Evolutionary conservation across 2,329 filamentous ascomycete genomes (phyloP).

Genomic region (Rutstroemia sp.): DNA sequence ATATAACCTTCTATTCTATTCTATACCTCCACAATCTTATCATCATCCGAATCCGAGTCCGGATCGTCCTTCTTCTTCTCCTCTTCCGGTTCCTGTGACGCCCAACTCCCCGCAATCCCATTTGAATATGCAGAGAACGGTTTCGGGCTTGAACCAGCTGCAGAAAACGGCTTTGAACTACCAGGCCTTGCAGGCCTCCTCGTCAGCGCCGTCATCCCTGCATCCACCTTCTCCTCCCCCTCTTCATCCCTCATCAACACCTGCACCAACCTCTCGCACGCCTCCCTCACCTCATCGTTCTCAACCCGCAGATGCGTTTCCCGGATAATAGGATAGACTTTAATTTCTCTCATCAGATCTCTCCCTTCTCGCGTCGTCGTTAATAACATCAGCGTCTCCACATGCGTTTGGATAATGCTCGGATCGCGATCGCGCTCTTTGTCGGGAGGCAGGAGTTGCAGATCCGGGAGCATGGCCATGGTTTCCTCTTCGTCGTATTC

Average conservation of each 20-base stretch:
- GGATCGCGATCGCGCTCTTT: slow-evolving; percentile 76
- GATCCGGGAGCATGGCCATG: slow-evolving; percentile 77
- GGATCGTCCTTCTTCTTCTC: slow-evolving; percentile 13
- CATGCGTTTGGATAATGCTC: slow-evolving; percentile 73
- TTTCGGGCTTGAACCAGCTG: background rate
- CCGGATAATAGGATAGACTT: slow-evolving; percentile 82
- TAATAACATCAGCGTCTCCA: slow-evolving; percentile 81
- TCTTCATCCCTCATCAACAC: slow-evolving; percentile 35
- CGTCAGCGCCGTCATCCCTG: slow-evolving; percentile 23
- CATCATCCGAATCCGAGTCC: slow-evolving; percentile 24
- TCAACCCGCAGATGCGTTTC: slow-evolving; percentile 76
- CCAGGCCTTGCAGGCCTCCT: slow-evolving; percentile 4
- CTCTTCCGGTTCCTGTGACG: slow-evolving; percentile 11
- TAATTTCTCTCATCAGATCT: slow-evolving; percentile 65
- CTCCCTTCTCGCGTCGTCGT: slow-evolving; percentile 71
- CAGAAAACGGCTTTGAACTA: no score
- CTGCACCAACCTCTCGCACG: slow-evolving; percentile 84
- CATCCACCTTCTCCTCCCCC: slow-evolving; percentile 24
- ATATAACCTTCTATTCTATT: background rate
- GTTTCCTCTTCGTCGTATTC: slow-evolving; percentile 84
- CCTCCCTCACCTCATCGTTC: slow-evolving; percentile 73
- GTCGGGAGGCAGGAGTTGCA: slow-evolving; percentile 83
- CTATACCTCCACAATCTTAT: slow-evolving; percentile 30
- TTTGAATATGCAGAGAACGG: slow-evolving; percentile 7
- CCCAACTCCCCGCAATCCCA: slow-evolving; percentile 13